Conservation (phyloP, 129 eudicot genomes). For the Saussurea involucrata region DNA sequence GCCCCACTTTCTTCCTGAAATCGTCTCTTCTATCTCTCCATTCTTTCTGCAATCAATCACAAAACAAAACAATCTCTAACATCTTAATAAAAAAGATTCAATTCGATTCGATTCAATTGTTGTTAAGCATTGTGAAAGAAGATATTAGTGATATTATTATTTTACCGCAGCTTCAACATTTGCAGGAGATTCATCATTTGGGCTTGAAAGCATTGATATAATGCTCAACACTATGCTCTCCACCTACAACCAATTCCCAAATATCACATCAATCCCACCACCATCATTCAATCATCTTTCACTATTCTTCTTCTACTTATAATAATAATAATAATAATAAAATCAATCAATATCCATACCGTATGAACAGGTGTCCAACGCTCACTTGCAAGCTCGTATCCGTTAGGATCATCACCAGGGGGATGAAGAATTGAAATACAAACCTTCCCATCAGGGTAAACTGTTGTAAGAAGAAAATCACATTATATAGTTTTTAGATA, state of each 20-base stretch:
- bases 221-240: slow-evolving; percentile 61
- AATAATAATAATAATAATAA: no score
- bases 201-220: slow-evolving; percentile 66
- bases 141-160: background rate
- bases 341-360: slow-evolving; percentile 17
- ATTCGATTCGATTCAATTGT: no score
- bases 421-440: slow-evolving; percentile 69
- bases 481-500: background rate
- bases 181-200: slow-evolving; percentile 67
- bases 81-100: background rate
- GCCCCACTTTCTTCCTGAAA: slow-evolving; percentile 53
- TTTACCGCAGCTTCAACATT: slow-evolving; percentile 70
- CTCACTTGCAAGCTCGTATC: slow-evolving; percentile 65
- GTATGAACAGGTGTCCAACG: slow-evolving; percentile 72
- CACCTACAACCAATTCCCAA: slow-evolving; percentile 34
- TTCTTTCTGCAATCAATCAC: slow-evolving; percentile 38
- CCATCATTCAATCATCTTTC: background rate
- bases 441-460: slow-evolving; percentile 59
- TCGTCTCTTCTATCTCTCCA: slow-evolving; percentile 68
- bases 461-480: slow-evolving; percentile 17
- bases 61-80: background rate
- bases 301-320: background rate
- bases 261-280: background rate
- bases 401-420: slow-evolving; percentile 66
- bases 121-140: background rate